Base-by-base conservation (phyloP, 768 basidiomycete species). In the Phylloporus sp. region DNA sequence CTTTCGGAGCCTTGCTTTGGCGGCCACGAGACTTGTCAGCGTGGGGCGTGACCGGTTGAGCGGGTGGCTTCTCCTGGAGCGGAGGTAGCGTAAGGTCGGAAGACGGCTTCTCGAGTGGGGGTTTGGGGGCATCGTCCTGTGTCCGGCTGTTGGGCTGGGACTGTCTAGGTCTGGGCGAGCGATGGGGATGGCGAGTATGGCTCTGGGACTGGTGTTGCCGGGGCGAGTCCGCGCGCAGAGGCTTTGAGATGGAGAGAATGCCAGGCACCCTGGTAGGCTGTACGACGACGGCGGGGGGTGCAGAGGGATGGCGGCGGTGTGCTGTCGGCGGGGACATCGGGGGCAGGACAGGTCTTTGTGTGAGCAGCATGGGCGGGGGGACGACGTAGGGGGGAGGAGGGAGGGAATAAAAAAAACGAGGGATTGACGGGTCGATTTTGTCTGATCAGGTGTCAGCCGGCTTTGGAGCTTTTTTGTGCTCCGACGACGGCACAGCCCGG, bases 241-340 rank as follows among this genome's bases (percentile, higher is more conserved):
- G 82, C 74, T 82, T 85, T 48, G 85, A 80, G 45, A 90, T 75
- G 43, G 82, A 79, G 46, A 90, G 77, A 9, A 90, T 76, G 63
- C 88, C 88, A 0, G 87, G 88, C 0, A 81, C 86, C 49, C 78
- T 77, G 12, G 88, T 87, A 4, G 88, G 81, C 65, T 86, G 85
- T 5, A 86, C 81, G 54, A 83, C 75, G 60, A 85, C 79, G 31
- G 81, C 76, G 1, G 81, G 79, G 8, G 84, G 84, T 0, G 87
- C 86, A 0, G 87, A 88, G 18, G 86, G 82, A 62, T 82, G 80
- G 48, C 88, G 76, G 54, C 80, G 75, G 66, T 87, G 86, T 20
- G 73, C 65, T 35, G 57, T 54, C 8, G 63, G 60, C 22, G 60
- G 71, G 7, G 63, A 58, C 63, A 68, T 66, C 43, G 68, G 62